phyloP scores from a whole-genome alignment of 495 filamentous ascomycete species.

The Beverwykella pulmonaria region DNA sequence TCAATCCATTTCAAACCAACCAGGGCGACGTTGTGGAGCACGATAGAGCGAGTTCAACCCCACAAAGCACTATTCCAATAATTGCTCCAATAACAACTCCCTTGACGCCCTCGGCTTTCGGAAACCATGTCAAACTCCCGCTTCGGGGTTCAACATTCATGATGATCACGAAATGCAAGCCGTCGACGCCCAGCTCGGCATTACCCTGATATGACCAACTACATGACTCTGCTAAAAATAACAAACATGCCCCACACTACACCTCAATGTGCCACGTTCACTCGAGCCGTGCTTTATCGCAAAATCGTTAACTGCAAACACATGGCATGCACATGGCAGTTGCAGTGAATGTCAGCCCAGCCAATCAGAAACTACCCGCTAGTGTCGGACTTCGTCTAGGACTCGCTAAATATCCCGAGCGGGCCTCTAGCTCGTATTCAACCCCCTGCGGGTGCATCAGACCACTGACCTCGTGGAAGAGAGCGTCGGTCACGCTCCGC shows the following conservation, averaged over 20 bases:
- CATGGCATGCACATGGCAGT: background rate
- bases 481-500: conserved; percentile 11
- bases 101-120: background rate
- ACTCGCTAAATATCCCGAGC: conserved; percentile 14
- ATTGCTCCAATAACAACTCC: background rate
- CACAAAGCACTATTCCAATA: conserved; percentile 2
- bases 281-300: background rate
- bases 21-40: background rate
- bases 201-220: background rate
- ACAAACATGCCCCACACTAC: background rate
- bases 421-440: conserved; percentile 15
- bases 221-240: background rate
- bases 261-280: background rate
- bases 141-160: conserved; percentile 5
- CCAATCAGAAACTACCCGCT: conserved; percentile 24
- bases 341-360: background rate
- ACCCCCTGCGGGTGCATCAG: conserved; percentile 14
- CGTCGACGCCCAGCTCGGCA: background rate
- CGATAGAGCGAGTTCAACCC: too few relatives aligned
- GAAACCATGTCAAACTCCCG: background rate
- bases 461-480: background rate
- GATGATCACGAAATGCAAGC: conserved; percentile 1
- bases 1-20: background rate
- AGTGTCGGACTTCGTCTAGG: conserved; percentile 14
- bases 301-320: background rate